Evolutionary conservation across 805 yeast species (phyloP), one percentile per base, ranked within the genome.

Genomic region (Candida incommunis): DNA sequence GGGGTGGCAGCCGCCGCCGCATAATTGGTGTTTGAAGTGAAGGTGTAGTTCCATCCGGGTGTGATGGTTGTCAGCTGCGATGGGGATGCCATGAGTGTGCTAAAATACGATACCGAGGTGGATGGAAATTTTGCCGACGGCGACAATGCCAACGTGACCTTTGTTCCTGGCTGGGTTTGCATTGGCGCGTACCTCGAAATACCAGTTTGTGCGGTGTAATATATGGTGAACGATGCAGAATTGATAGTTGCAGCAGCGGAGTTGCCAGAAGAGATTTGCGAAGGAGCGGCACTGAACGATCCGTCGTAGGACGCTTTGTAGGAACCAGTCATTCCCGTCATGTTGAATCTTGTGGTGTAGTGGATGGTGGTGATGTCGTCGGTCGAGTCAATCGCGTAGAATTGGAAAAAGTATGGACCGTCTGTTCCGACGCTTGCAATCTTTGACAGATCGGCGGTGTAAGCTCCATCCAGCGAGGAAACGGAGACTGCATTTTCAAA

Each of bases 121-220:
- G 94, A 74, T 16, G 90, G 77, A 59, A 63, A 79, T 51, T 76
- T 68, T 52, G 78, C 71, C 9, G 80, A 59, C 80, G 88, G 81
- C 2, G 79, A 63, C 46, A 54, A 42, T 15, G 53, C 46, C 31
- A 68, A 74, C 0, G 95, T 82, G 22, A 86, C 74, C 7, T 64
- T 65, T 1, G 82, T 56, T 2, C 80, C 83, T 3, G 98, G 96
- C 63, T 86, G 95, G 48, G 69, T 60, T 65, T 88, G 96, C 95
- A 87, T 85, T 44, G 96, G 96, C 1, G 97, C 96, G 61, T 65
- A 84, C 54, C 88, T 74, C 7, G 83, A 75, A 20, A 53, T 62
- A 24, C 95, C 95, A 0, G 92, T 80, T 65, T 90, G 97, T 54
- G 54, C 50, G 2, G 84, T 73, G 64, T 88, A 90, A 2, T 94